Evolutionary conservation across 2,329 filamentous ascomycete species (phyloP).

Genomic region (Dactylellina haptotyla): DNA sequence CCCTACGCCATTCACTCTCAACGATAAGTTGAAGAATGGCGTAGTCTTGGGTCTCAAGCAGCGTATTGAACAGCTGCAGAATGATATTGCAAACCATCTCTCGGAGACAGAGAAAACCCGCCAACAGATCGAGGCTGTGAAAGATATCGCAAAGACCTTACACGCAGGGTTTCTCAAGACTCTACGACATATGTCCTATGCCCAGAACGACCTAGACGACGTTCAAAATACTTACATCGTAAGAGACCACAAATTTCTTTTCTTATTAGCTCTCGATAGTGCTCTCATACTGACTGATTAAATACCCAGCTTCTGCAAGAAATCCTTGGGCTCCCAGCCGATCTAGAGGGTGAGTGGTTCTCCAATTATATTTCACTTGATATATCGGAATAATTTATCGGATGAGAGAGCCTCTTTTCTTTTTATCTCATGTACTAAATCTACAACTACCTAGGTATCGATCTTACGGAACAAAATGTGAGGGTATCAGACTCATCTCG

Average conservation of each 20-base stretch:
- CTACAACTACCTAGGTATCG: no score
- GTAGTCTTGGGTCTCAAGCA: conserved; percentile 20
- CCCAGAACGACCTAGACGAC: conserved; percentile 5
- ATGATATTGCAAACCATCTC: not conserved
- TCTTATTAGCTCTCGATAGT: no score
- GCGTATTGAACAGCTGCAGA: conserved; percentile 19
- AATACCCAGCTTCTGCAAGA: no score
- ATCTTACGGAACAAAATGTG: no score
- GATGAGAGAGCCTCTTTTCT: no score
- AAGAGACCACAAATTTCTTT: not conserved
- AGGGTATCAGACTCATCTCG: no score
- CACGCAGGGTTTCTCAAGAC: conserved; percentile 12
- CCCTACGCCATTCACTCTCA: conserved; percentile 1
- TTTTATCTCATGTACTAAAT: no score
- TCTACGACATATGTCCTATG: conserved; percentile 12
- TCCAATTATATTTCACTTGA: no score
- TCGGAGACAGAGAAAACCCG: conserved; percentile 20
- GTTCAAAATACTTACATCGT: conserved; percentile 13
- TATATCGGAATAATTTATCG: no score
- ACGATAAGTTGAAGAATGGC: conserved; percentile 24
- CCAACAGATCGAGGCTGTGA: conserved; percentile 18
- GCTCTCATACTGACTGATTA: no score
- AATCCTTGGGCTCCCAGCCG: no score
- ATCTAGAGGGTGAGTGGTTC: no score
- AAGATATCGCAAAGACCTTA: not conserved